Evolutionary conservation across 139 green algal species (phyloP), one percentile per base, ranked within the genome.

Genomic region (Gonium pectorale): DNA sequence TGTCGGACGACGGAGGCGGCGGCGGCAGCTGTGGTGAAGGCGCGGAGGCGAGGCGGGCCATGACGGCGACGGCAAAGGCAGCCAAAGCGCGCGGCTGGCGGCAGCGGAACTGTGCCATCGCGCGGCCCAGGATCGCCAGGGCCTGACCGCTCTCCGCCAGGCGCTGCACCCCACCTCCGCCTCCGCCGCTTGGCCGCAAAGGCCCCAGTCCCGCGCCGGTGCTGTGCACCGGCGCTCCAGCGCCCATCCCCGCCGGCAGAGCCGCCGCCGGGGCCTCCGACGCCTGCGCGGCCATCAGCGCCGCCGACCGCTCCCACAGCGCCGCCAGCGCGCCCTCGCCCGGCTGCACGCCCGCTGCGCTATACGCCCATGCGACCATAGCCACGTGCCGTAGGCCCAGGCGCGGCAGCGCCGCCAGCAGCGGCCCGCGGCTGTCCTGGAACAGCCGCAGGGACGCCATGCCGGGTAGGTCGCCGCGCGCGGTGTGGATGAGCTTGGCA

Each of bases 81-180:
- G 24, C 51, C 4, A 27, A 3, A 21, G 8, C 56, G n/a, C n/a
- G 72, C 52, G 31, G 51, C 29, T 81, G 24, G 26, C 73, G 73
- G 54, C 73, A 81, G 11, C 78, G 38, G 62, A 84, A 69, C 44
- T 71, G 40, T 35, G 78, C 78, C 78, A 84, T 75, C 4, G 78
- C 78, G 0, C 44, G 43, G 0, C 6, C 78, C 62, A 84, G 29
- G 63, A 84, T 84, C n/a, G 78, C 62, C 78, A 74, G 33, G 15
- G n/a, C 78, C 43, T 71, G 78, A 31, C 19, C 52, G 15, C 38
- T 31, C 26, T n/a, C n/a, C n/a, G n/a, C n/a, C 40, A 74, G 33
- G 5, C 4, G 21, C 17, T 26, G 40, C 22, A 31, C 62, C 68
- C 43, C 2, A 4, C 26, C 29, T 41, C 9, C 3, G 29, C 43